A percentile compares a stretch with the other conserved stretches of the same genome.
Evolutionary conservation across 768 basidiomycete species (phyloP).

Genomic region (Boletus edulis): DNA sequence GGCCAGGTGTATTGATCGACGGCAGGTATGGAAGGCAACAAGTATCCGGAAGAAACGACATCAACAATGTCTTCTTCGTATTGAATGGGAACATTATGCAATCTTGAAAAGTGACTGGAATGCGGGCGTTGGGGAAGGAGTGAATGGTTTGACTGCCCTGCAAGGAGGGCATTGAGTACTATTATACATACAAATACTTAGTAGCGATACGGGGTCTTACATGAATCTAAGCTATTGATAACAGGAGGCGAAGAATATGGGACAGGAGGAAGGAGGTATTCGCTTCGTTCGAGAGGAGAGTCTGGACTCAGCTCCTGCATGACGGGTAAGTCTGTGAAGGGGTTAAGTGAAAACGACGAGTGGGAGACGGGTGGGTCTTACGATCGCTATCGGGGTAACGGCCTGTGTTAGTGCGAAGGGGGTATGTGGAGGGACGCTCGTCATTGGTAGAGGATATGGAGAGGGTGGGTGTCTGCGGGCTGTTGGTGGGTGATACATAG

Average conservation of each 20-base stretch:
- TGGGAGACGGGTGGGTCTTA: slow-evolving; percentile 8
- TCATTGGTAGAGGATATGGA: slow-evolving; percentile 43
- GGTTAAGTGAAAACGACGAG: background rate
- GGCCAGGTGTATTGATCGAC: slow-evolving; percentile 15
- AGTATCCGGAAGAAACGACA: slow-evolving; percentile 23
- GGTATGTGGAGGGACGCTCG: slow-evolving; percentile 36
- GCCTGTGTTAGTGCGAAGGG: slow-evolving; percentile 20
- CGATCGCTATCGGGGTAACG: slow-evolving; percentile 30
- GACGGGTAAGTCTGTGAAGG: slow-evolving; percentile 24
- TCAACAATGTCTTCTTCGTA: slow-evolving; percentile 14
- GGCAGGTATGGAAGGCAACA: slow-evolving; percentile 5
- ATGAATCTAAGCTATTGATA: slow-evolving; percentile 60
- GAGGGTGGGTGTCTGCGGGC: slow-evolving; percentile 46
- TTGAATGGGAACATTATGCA: slow-evolving; percentile 8
- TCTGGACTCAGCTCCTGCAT: slow-evolving; percentile 33
- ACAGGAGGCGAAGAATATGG: slow-evolving; percentile 33
- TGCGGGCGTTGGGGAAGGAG: slow-evolving; percentile 28
- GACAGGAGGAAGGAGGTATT: slow-evolving; percentile 29
- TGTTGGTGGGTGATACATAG: slow-evolving; percentile 39
- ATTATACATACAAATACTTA: slow-evolving; percentile 64
- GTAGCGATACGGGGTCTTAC: slow-evolving; percentile 74
- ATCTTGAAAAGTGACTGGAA: slow-evolving; percentile 27
- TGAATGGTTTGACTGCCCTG: slow-evolving; percentile 39
- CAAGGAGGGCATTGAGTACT: slow-evolving; percentile 62
- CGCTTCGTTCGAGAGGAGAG: slow-evolving; percentile 31